Evolutionary conservation across 148 eudicot genomes (phyloP).

Genomic region (Rhododendron griersonianum): DNA sequence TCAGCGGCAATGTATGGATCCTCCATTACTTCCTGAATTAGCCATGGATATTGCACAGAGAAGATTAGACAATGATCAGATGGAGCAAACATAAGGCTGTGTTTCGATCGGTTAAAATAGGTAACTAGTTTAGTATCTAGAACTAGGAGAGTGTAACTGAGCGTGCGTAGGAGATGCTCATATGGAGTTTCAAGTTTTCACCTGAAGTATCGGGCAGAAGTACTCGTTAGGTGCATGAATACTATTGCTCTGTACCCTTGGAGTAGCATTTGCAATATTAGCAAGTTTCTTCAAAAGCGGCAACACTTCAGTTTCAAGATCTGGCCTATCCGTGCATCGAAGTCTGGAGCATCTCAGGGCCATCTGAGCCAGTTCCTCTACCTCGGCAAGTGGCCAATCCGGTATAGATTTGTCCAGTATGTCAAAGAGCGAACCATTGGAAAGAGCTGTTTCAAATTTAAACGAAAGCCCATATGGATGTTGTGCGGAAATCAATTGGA

Average conservation of each 20-base stretch:
- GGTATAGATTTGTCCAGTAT: slow-evolving; percentile 53
- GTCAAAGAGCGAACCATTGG: slow-evolving; percentile 38
- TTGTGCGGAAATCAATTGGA: slow-evolving; percentile 53
- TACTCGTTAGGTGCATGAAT: slow-evolving; percentile 56
- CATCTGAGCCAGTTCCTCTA: slow-evolving; percentile 51
- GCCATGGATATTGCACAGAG: not conserved
- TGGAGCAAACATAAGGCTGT: slow-evolving; percentile 8
- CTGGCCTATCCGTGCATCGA: slow-evolving; percentile 82
- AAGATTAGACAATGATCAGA: not conserved
- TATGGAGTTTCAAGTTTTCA: slow-evolving; percentile 7
- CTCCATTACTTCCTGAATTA: slow-evolving; percentile 74
- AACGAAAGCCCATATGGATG: slow-evolving; percentile 55
- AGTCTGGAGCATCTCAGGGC: slow-evolving; percentile 63
- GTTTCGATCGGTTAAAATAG: not conserved
- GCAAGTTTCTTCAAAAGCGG: slow-evolving; percentile 64
- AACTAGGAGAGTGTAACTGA: not conserved
- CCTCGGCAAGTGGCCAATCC: slow-evolving; percentile 69
- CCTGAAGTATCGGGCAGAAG: slow-evolving; percentile 82
- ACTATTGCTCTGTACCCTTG: slow-evolving; percentile 25
- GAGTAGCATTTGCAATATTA: slow-evolving; percentile 52
- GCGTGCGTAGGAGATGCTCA: not conserved
- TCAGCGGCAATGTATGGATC: slow-evolving; percentile 91
- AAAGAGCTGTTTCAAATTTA: slow-evolving; percentile 54
- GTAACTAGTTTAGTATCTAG: not conserved
- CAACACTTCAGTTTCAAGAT: slow-evolving; percentile 66